phyloP scores from a whole-genome alignment of 176 grass and related monocot species.

The Eleusine coracana region DNA sequence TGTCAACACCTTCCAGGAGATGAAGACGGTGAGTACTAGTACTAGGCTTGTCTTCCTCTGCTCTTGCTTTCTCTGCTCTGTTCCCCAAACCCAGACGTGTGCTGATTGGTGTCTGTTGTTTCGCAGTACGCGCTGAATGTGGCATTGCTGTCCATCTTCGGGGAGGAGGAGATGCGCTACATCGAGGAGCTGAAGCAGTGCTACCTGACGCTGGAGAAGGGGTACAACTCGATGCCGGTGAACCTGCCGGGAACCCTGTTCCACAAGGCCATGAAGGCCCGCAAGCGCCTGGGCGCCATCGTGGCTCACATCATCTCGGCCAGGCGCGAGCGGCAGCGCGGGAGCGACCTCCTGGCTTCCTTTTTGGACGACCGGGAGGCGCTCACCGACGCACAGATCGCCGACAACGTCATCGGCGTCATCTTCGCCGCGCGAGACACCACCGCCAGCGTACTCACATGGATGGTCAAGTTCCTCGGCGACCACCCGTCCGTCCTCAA shows the following conservation, averaged over 20 bases:
- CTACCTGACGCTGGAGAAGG: constrained; percentile 93
- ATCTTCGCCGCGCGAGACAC: constrained; percentile 97
- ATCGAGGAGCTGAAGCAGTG: constrained; percentile 93
- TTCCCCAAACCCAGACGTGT: background rate
- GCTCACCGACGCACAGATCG: constrained; percentile 86
- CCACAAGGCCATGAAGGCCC: constrained; percentile 93
- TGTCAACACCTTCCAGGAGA: constrained; percentile 96
- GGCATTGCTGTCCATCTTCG: constrained; percentile 94
- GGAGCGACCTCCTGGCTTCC: constrained; percentile 75
- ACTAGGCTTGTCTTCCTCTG: too few relatives aligned
- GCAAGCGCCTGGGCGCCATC: constrained; percentile 68
- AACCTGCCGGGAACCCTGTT: constrained; percentile 91
- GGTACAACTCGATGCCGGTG: constrained; percentile 99
- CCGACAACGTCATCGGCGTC: constrained; percentile 93
- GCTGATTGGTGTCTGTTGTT: background rate
- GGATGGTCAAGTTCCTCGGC: constrained; percentile 97
- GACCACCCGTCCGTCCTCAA: constrained; percentile 78
- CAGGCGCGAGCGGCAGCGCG: constrained; percentile 51
- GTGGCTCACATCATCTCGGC: constrained; percentile 73
- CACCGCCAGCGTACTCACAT: constrained; percentile 95
- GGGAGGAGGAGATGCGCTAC: constrained; percentile 82
- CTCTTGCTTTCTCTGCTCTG: background rate
- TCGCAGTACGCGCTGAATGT: constrained; percentile 96
- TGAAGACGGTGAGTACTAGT: constrained; percentile 76
- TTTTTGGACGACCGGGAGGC: constrained; percentile 83